These are phyloP conservation scores for Sarocladium oryzae DNA, from an alignment of 2,329 filamentous ascomycete genomes.

Conservation along the genomic window DNA sequence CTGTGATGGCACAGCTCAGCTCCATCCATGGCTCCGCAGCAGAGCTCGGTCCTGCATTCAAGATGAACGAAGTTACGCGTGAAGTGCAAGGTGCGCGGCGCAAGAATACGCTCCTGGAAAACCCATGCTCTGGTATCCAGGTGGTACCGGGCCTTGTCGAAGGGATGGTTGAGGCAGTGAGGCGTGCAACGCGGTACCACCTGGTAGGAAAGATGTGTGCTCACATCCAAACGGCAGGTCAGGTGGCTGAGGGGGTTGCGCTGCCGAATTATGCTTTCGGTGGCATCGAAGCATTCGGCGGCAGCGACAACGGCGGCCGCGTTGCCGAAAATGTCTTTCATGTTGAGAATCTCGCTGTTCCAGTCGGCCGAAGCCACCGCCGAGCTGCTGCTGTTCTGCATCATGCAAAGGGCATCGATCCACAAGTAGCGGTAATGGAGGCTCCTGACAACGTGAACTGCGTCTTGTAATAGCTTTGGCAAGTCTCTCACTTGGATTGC, in stretches of 20 bases:
- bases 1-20: conserved; percentile 1
- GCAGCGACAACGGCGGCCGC: conserved; percentile 3
- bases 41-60: conserved; percentile 4
- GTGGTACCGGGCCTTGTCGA: conserved; percentile 4
- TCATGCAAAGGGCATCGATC: conserved; percentile 17
- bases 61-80: conserved; percentile 9
- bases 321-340: conserved; percentile 7
- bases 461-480: conserved; percentile 11
- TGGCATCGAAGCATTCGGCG: not conserved
- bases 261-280: not conserved
- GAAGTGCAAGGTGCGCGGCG: conserved; percentile 3
- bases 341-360: not conserved
- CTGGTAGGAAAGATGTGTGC: not conserved
- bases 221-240: conserved; percentile 2
- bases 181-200: conserved; percentile 6
- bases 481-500: conserved; percentile 4
- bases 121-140: conserved; percentile 7
- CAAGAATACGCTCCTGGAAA: conserved; percentile 6
- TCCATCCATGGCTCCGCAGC: conserved; percentile 1
- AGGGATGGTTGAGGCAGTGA: conserved; percentile 4
- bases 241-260: not conserved
- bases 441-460: conserved; percentile 12
- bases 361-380: not conserved
- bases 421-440: conserved; percentile 13
- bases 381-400: conserved; percentile 11